Conservation (phyloP, 345 rosid genomes). For the Heritiera littoralis region DNA sequence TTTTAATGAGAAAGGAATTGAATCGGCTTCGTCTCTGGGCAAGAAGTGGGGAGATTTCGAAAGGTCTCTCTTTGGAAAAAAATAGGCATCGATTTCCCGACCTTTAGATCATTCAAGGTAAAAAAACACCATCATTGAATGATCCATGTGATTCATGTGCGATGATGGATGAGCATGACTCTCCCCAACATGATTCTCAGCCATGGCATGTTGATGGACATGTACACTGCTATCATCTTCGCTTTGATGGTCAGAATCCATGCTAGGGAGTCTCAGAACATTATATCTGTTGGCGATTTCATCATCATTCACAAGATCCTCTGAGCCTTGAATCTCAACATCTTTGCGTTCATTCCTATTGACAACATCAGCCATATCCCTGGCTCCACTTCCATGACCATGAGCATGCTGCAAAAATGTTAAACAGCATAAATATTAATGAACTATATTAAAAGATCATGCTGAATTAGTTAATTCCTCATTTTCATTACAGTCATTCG, state of each 20-base stretch:
- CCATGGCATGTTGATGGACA: not conserved
- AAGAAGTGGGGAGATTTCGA: conserved; percentile 36
- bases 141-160: conserved; percentile 33
- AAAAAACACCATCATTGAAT: conserved; percentile 37
- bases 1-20: conserved; percentile 37
- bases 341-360: too few species aligned
- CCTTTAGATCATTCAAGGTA: conserved; percentile 37
- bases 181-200: not conserved
- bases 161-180: not conserved
- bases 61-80: conserved; percentile 35
- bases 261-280: conserved; percentile 23
- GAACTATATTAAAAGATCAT: not conserved
- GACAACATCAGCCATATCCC: not conserved
- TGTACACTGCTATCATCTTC: conserved; percentile 1
- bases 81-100: conserved; percentile 33
- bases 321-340: too few species aligned
- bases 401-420: conserved; percentile 5
- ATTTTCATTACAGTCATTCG: too few species aligned
- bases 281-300: not conserved
- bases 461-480: too few species aligned
- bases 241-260: not conserved
- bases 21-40: conserved; percentile 39
- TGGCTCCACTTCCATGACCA: conserved; percentile 16
- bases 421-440: not conserved
- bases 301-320: too few species aligned